These are phyloP conservation scores for Saururus chinensis DNA, from an alignment of 164 flowering plant species.

Conservation along the genomic window DNA sequence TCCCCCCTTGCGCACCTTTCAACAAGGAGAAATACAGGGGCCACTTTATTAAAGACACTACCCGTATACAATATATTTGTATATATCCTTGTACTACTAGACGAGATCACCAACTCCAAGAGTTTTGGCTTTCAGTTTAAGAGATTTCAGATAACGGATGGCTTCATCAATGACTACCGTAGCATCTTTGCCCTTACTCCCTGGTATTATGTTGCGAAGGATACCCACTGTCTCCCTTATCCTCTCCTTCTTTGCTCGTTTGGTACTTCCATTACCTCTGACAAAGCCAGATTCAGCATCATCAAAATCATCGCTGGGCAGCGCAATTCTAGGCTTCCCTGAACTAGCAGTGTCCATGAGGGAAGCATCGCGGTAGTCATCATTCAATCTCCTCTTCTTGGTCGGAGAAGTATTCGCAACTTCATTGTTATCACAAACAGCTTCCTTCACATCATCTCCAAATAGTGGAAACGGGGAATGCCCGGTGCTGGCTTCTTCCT, in stretches of 20 bases:
- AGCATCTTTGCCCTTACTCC: slow-evolving; percentile 51
- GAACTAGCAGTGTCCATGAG: slow-evolving; percentile 39
- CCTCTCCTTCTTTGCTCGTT: slow-evolving; percentile 38
- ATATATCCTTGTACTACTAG: background rate
- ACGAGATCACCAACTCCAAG: background rate
- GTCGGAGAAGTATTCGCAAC: slow-evolving; percentile 29
- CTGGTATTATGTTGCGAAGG: slow-evolving; percentile 62
- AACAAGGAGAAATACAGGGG: background rate
- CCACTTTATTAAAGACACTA: background rate
- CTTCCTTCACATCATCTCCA: slow-evolving; percentile 12
- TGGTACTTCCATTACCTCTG: slow-evolving; percentile 17
- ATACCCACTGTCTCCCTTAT: slow-evolving; percentile 48
- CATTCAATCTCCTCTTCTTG: slow-evolving; percentile 37
- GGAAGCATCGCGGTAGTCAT: slow-evolving; percentile 9
- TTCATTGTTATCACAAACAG: background rate
- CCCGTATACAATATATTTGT: background rate
- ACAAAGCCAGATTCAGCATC: slow-evolving; percentile 48
- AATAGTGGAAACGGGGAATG: slow-evolving; percentile 71
- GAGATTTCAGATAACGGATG: slow-evolving; percentile 46
- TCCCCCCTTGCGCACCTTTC: background rate
- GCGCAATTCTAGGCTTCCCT: slow-evolving; percentile 4
- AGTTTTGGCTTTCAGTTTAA: slow-evolving; percentile 46
- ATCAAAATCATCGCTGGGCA: slow-evolving; percentile 5
- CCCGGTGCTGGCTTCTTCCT: slow-evolving; percentile 72
- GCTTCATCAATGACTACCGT: slow-evolving; percentile 71